phyloP scores from a whole-genome alignment of 169 alveolate species.

The Cryptosporidium bovis region DNA sequence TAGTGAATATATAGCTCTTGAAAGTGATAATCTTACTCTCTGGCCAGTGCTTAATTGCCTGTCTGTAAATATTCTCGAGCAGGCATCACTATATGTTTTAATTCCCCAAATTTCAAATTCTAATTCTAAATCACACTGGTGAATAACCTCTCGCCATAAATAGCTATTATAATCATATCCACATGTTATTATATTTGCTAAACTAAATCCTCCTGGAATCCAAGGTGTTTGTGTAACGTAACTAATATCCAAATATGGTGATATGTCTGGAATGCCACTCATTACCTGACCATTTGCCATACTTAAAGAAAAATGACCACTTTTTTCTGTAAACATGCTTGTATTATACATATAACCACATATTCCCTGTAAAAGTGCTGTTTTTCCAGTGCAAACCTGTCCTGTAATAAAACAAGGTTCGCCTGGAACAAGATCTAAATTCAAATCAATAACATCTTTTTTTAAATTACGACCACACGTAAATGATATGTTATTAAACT shows the following conservation, averaged over 20 bases:
- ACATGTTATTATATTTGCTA: constrained; percentile 45
- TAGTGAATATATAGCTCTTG: constrained; percentile 57
- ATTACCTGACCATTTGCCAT: not conserved
- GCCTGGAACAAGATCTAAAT: constrained; percentile 16
- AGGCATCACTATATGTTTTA: constrained; percentile 24
- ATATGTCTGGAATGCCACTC: not conserved
- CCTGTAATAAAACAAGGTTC: constrained; percentile 41
- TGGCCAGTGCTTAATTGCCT: constrained; percentile 68
- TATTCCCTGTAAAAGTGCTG: constrained; percentile 68
- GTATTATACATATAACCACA: constrained; percentile 14
- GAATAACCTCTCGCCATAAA: constrained; percentile 28
- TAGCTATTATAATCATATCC: constrained; percentile 10
- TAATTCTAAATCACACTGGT: constrained; percentile 47
- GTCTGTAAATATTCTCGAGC: constrained; percentile 29
- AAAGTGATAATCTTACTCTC: constrained; percentile 45
- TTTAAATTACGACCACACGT: not conserved
- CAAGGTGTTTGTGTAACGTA: constrained; percentile 51
- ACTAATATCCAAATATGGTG: not conserved
- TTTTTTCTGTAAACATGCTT: not conserved
- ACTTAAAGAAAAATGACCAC: constrained; percentile 4
- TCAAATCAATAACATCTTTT: constrained; percentile 8
- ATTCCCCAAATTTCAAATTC: constrained; percentile 66
- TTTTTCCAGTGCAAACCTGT: constrained; percentile 30
- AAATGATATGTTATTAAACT: constrained; percentile 12
- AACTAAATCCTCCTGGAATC: constrained; percentile 39